Conservation (phyloP, 108 stramenopile species). For the Nannochloropsis granulata region DNA sequence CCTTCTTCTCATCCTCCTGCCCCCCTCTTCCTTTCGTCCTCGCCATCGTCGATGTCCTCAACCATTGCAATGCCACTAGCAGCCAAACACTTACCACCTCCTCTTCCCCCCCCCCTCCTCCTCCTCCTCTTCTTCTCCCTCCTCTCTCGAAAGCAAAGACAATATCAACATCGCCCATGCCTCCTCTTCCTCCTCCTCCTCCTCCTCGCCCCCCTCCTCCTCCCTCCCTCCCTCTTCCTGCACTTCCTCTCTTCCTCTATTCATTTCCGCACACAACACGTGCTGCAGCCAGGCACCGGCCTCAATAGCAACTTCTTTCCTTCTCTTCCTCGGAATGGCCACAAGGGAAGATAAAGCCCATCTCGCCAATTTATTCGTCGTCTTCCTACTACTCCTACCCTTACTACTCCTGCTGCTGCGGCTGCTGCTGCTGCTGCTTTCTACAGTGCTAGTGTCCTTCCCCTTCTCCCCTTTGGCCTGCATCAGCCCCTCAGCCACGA, state of each 20-base stretch:
- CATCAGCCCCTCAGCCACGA: no score
- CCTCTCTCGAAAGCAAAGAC: neutral
- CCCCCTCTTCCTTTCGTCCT: neutral
- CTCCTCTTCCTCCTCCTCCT: neutral
- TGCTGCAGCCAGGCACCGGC: neutral
- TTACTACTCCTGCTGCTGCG: neutral
- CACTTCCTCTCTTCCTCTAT: neutral
- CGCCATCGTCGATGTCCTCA: neutral
- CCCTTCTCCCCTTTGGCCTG: neutral
- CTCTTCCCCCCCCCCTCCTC: neutral
- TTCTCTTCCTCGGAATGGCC: neutral
- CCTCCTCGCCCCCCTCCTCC: neutral
- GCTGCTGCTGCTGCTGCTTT: neutral
- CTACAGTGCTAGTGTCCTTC: neutral
- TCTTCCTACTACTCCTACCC: neutral
- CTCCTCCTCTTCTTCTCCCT: neutral
- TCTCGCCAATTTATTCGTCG: no score
- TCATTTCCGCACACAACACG: neutral
- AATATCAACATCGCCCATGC: neutral
- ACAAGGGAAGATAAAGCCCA: no score
- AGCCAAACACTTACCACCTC: neutral
- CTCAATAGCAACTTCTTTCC: neutral
- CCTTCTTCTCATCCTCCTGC: neutral
- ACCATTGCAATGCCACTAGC: neutral
- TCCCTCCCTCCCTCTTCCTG: neutral